Percentiles rank a stretch among this genome's conserved stretches.
phyloP scores from a whole-genome alignment of 192 early-diverging fungal genomes.

The Chytriomyces sp. region DNA sequence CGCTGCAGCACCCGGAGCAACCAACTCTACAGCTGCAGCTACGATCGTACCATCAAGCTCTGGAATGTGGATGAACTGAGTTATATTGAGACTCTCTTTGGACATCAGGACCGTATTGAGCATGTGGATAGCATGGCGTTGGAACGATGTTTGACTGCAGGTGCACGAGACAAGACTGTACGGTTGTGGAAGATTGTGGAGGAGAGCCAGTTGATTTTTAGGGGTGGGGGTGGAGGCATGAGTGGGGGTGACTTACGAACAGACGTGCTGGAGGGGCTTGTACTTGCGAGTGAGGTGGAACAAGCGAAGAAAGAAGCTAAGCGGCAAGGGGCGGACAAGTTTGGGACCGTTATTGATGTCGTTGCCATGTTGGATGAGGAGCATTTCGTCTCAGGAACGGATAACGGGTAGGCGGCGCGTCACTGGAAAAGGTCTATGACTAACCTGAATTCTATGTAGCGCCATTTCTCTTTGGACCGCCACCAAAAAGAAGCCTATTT shows the following conservation, averaged over 20 bases:
- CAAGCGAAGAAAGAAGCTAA: slow-evolving; percentile 40
- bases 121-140: slow-evolving; percentile 79
- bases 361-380: slow-evolving; percentile 94
- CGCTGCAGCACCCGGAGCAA: slow-evolving; percentile 61
- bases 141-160: slow-evolving; percentile 89
- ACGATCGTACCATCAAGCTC: slow-evolving; percentile 92
- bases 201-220: slow-evolving; percentile 90
- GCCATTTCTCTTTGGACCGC: slow-evolving; percentile 92
- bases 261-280: slow-evolving; percentile 52
- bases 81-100: slow-evolving; percentile 81
- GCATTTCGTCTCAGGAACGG: slow-evolving; percentile 87
- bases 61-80: slow-evolving; percentile 92
- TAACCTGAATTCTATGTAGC: slow-evolving; percentile 39
- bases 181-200: slow-evolving; percentile 96
- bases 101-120: slow-evolving; percentile 91
- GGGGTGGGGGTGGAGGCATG: slow-evolving; percentile 62
- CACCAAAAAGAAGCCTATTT: slow-evolving; percentile 90
- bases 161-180: slow-evolving; percentile 85
- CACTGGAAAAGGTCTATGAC: not conserved
- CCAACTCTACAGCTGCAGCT: slow-evolving; percentile 86
- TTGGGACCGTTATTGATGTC: slow-evolving; percentile 74
- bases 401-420: slow-evolving; percentile 67
- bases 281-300: slow-evolving; percentile 19
- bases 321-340: slow-evolving; percentile 27
- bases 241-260: slow-evolving; percentile 32